Evolutionary conservation across 345 rosid species (phyloP).

Genomic region (Hypericum androsaemum): DNA sequence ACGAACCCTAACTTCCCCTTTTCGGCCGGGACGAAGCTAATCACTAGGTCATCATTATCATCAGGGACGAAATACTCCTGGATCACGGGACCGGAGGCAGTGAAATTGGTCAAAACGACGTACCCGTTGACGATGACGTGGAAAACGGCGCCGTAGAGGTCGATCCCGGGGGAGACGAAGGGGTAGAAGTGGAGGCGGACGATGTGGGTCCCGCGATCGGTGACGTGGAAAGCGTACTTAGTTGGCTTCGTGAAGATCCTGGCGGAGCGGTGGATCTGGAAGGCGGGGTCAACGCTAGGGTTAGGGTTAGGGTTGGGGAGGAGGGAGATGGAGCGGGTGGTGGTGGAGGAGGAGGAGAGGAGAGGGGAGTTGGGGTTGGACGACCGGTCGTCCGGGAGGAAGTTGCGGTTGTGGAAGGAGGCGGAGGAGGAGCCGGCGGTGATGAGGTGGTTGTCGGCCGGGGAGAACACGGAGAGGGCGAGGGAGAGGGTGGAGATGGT

Average conservation of each 20-base stretch:
- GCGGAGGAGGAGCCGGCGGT: constrained; percentile 62
- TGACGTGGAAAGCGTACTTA: constrained; percentile 50
- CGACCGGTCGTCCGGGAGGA: constrained; percentile 37
- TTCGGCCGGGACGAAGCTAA: constrained; percentile 44
- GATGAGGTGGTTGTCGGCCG: constrained; percentile 50
- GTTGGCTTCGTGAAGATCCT: constrained; percentile 53
- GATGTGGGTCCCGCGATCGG: constrained; percentile 56
- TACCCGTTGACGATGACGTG: constrained; percentile 66
- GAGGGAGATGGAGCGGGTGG: constrained; percentile 28
- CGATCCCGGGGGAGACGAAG: constrained; percentile 32
- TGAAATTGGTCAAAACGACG: constrained; percentile 63
- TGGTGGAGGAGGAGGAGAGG: constrained; percentile 26
- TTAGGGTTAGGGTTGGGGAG: constrained; percentile 24
- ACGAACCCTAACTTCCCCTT: constrained; percentile 52
- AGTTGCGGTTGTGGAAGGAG: constrained; percentile 47
- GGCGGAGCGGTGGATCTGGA: constrained; percentile 54
- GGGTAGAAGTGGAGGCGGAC: constrained; percentile 67
- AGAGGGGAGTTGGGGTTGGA: constrained; percentile 19
- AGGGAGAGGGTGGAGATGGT: constrained; percentile 7
- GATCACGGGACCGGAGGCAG: constrained; percentile 31
- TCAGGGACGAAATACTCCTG: constrained; percentile 61
- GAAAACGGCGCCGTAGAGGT: constrained; percentile 37
- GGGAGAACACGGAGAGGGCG: constrained; percentile 23
- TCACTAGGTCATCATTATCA: constrained; percentile 34
- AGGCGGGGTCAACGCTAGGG: constrained; percentile 16